Evolutionary conservation across 2,329 filamentous ascomycete genomes (phyloP), one percentile per base, ranked within the genome.

Genomic region (Apiospora saccharicola): DNA sequence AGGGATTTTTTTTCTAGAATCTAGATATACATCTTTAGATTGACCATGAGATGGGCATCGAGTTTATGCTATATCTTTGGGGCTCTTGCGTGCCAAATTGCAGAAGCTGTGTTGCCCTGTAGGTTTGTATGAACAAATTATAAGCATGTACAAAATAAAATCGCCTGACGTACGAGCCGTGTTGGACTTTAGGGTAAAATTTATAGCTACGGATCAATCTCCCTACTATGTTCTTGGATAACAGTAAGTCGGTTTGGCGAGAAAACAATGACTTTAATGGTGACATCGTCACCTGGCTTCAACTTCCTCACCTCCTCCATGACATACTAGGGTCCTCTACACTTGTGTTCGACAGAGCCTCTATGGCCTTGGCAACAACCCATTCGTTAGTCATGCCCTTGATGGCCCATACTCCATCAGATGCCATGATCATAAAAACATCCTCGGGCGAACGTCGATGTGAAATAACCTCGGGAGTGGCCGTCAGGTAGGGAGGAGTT

Each of bases 271-370:
- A 64, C 34, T 10, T 41, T 24, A 22, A 64, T 37, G 57, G 57
- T 64, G n/a, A 24, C 57, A 41, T 64, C 57, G 13, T 64, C 57
- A 12, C 57, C 57, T 41, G 57, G 30, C 30, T 41, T 22, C 57
- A 34, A 41, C 41, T 41, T 64, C 57, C 41, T 64, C 34, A 64
- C 34, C 34, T 64, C 57, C 4, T 41, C 57, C 57, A 64, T 64
- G 57, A 64, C 19, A 41, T 64, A 64, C 57, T 41, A 13, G 57
- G 57, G 34, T 64, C 57, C 19, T 64, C 57, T 30, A 64, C 57
- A 64, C 30, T 64, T 64, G 34, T 19, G 34, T 64, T 41, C 34
- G 34, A 64, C 34, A 64, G 34, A 41, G 57, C 57, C 16, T 64
- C 57, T 34, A 64, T 41, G 6, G 34, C 41, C 57, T 64, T 64